Conservation (phyloP, 2,329 filamentous ascomycete genomes). For the Sporothrix humicola region DNA sequence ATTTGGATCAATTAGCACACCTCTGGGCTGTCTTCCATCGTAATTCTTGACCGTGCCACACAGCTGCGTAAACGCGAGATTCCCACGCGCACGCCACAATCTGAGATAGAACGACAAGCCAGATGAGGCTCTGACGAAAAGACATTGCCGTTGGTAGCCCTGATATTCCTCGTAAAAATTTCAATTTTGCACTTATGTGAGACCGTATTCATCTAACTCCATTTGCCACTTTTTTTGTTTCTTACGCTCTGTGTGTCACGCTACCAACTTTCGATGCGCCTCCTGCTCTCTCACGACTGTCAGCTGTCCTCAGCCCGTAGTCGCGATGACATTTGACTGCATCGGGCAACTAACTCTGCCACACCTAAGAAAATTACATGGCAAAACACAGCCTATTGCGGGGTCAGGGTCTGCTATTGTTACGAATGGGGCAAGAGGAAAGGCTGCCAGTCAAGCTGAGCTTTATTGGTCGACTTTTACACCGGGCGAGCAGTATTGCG, state of each 20-base stretch:
- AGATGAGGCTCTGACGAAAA: not conserved
- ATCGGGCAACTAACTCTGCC: too few species aligned
- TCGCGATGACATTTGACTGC: too few species aligned
- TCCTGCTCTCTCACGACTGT: not conserved
- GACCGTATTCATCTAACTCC: not conserved
- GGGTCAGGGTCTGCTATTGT: too few species aligned
- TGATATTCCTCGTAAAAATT: not conserved
- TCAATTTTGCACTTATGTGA: not conserved
- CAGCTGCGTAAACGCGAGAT: too few species aligned
- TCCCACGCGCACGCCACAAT: too few species aligned
- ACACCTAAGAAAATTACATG: too few species aligned
- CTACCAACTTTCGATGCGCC: slow-evolving; percentile 3
- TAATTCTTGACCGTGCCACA: too few species aligned
- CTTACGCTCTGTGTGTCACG: not conserved
- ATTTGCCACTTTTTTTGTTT: not conserved
- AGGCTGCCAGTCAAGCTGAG: not conserved
- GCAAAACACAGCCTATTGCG: too few species aligned
- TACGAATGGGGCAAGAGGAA: too few species aligned
- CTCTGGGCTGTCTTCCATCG: too few species aligned
- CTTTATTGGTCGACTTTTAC: not conserved
- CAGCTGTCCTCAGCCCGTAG: not conserved
- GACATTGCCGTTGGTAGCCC: not conserved
- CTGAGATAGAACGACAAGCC: too few species aligned
- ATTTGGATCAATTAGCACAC: too few species aligned
- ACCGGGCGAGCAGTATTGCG: not conserved